Evolutionary conservation across 78 protist species (phyloP).

Genomic region (Polysphondylium violaceum): DNA sequence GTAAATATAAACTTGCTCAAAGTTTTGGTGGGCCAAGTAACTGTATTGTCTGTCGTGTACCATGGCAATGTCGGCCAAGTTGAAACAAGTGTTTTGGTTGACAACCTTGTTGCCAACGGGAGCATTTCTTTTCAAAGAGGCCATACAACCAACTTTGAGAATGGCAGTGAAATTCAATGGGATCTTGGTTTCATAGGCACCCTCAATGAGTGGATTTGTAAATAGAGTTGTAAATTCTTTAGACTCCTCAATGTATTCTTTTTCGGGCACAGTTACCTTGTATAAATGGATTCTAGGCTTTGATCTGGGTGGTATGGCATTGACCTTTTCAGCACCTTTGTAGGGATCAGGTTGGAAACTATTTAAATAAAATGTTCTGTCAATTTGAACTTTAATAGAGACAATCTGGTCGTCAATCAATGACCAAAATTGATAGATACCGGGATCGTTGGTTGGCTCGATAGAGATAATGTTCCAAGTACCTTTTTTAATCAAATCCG

Average conservation of each 20-base stretch:
- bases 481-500: conserved; percentile 38
- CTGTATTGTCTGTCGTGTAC: conserved; percentile 10
- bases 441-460: conserved; percentile 23
- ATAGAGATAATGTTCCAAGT: conserved; percentile 56
- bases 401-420: conserved; percentile 59
- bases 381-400: conserved; percentile 75
- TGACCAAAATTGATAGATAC: conserved; percentile 66
- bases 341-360: conserved; percentile 26
- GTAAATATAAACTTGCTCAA: conserved; percentile 50
- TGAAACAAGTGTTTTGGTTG: conserved; percentile 27
- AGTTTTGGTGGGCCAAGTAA: conserved; percentile 22
- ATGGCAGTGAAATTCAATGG: conserved; percentile 88
- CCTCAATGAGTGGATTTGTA: conserved; percentile 86
- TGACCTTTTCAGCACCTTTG: background rate
- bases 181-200: conserved; percentile 90
- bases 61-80: conserved; percentile 17
- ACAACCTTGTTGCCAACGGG: background rate
- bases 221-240: conserved; percentile 44
- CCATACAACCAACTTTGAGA: conserved; percentile 79
- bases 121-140: background rate
- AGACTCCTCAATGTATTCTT: conserved; percentile 14
- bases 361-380: conserved; percentile 90
- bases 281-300: conserved; percentile 20
- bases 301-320: conserved; percentile 65
- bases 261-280: conserved; percentile 74